Conservation (phyloP, 352 stramenopile genomes). For the Globisporangium spiculum region DNA sequence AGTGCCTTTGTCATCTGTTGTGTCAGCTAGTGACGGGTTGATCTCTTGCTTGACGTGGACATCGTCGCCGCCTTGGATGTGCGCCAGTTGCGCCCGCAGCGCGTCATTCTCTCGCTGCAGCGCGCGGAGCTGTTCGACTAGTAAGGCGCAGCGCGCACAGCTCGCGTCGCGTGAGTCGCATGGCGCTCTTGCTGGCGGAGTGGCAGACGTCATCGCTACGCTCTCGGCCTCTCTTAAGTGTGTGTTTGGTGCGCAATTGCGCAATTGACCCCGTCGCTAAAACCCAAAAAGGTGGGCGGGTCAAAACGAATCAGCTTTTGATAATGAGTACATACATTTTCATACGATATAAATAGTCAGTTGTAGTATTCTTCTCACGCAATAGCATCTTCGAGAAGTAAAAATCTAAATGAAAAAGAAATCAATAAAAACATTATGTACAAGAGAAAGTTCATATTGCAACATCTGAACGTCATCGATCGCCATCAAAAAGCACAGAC, state of each 20-base stretch:
- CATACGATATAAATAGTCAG: background rate
- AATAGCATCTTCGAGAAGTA: no score
- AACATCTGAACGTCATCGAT: background rate
- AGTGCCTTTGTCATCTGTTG: background rate
- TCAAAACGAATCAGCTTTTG: background rate
- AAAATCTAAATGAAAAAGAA: no score
- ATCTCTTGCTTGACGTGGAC: background rate
- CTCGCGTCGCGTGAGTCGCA: background rate
- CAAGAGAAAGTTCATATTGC: background rate
- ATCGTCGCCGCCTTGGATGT: background rate
- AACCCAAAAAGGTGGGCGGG: no score
- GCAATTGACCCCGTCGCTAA: background rate
- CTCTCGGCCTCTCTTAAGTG: no score
- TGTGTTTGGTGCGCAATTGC: background rate
- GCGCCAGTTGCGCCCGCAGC: conserved; percentile 16
- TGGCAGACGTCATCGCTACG: background rate
- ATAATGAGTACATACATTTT: background rate
- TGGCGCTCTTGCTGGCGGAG: background rate
- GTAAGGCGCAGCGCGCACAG: conserved; percentile 45
- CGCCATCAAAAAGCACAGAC: background rate
- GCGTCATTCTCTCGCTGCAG: conserved; percentile 18
- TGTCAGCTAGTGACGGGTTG: background rate
- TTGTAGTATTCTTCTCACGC: no score
- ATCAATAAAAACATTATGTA: background rate
- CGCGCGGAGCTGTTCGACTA: conserved; percentile 4